phyloP scores from a whole-genome alignment of 345 rosid species.

The Salix koriyanagi region DNA sequence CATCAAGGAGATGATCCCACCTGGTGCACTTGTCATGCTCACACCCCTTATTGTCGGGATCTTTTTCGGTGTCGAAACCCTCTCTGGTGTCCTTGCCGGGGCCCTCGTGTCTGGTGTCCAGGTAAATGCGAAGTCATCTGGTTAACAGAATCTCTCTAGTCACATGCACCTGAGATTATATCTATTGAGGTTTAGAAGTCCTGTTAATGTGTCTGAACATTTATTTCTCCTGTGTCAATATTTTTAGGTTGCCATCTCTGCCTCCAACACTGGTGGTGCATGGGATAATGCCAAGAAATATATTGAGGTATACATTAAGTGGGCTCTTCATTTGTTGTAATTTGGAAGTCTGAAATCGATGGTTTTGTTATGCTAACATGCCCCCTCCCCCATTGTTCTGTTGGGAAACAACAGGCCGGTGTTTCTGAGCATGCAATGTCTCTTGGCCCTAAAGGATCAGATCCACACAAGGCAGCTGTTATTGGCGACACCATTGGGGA shows the following conservation, averaged over 20 bases:
- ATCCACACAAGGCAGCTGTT: constrained; percentile 93
- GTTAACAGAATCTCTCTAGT: not conserved
- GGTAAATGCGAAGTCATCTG: constrained; percentile 35
- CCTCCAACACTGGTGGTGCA: constrained; percentile 98
- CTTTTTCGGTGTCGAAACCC: constrained; percentile 27
- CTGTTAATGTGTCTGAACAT: not conserved
- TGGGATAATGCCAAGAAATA: constrained; percentile 99
- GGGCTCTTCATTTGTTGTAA: not conserved
- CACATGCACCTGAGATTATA: not conserved
- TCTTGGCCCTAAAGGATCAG: constrained; percentile 94
- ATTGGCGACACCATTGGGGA: constrained; percentile 95
- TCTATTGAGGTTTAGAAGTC: not conserved
- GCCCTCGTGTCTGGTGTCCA: constrained; percentile 75
- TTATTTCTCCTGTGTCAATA: not conserved
- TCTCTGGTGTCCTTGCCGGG: constrained; percentile 30
- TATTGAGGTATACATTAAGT: constrained; percentile 60
- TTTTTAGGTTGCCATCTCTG: constrained; percentile 77
- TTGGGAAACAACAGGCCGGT: constrained; percentile 63
- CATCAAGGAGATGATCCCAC: constrained; percentile 97
- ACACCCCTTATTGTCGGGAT: constrained; percentile 57
- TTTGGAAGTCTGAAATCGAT: not conserved
- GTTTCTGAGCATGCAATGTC: constrained; percentile 80
- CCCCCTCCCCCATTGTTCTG: not conserved
- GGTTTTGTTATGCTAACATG: not conserved
- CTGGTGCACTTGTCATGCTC: constrained; percentile 98